These are phyloP conservation scores for Helenozyma baotianmanensis DNA, from an alignment of 805 yeast species.

Conservation along the genomic window DNA sequence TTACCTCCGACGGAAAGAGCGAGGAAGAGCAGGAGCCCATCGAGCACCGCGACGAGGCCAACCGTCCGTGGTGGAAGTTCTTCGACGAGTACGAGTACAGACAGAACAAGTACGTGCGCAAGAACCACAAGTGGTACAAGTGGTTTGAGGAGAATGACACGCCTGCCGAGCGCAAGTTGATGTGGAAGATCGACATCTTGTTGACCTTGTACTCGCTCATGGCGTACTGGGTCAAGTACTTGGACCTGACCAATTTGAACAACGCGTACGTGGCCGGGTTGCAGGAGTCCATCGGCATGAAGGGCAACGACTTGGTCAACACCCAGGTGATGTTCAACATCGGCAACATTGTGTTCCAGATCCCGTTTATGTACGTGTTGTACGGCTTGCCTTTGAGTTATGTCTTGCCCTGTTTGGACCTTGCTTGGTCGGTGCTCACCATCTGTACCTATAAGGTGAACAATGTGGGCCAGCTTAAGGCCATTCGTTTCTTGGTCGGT, in stretches of 20 bases:
- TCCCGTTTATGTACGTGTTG: conserved; percentile 22
- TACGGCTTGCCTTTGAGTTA: conserved; percentile 21
- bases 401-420: conserved; percentile 17
- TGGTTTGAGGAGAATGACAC: conserved; percentile 27
- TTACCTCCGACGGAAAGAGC: conserved; percentile 1
- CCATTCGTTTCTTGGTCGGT: conserved; percentile 22
- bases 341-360: conserved; percentile 22
- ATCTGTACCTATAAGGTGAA: conserved; percentile 17
- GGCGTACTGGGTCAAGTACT: conserved; percentile 31
- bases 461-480: conserved; percentile 19
- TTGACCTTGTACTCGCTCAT: conserved; percentile 23
- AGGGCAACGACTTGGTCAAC: conserved; percentile 25
- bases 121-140: conserved; percentile 21
- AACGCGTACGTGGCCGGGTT: conserved; percentile 26
- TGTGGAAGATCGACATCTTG: conserved; percentile 26
- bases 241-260: conserved; percentile 21
- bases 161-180: conserved; percentile 24
- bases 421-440: conserved; percentile 22
- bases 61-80: conserved; percentile 46
- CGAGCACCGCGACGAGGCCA: conserved; percentile 51
- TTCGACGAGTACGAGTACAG: conserved; percentile 36
- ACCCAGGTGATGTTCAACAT: conserved; percentile 22
- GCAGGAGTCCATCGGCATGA: conserved; percentile 20
- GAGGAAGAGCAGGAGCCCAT: conserved; percentile 2
- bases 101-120: conserved; percentile 12